Conservation (phyloP, 495 filamentous ascomycete genomes). For the Apodospora peruviana region DNA sequence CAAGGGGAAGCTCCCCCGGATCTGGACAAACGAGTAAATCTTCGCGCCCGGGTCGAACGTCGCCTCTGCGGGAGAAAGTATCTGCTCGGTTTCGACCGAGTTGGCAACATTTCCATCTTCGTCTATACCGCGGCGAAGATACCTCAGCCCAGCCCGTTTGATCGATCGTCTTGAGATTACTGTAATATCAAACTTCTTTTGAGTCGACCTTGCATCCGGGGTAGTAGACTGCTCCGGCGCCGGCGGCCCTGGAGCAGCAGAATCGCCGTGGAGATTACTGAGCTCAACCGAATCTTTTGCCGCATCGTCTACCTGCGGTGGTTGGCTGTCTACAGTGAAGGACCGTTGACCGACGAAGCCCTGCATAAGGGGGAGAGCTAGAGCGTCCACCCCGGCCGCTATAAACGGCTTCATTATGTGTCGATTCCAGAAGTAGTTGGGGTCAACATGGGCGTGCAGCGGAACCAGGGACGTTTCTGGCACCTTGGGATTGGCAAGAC, state of each 20-base stretch:
- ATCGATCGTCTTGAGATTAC: constrained; percentile 80
- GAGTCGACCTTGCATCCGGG: constrained; percentile 26
- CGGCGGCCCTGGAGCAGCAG: constrained; percentile 12
- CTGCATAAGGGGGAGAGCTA: constrained; percentile 82
- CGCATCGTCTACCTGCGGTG: constrained; percentile 37
- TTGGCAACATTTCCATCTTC: constrained; percentile 87
- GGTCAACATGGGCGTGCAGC: constrained; percentile 68
- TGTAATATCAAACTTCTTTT: constrained; percentile 66
- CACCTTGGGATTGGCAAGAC: constrained; percentile 39
- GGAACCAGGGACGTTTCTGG: constrained; percentile 43
- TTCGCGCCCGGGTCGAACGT: constrained; percentile 55
- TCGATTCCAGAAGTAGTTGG: constrained; percentile 85
- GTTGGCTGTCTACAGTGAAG: constrained; percentile 58
- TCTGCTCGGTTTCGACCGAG: constrained; percentile 87
- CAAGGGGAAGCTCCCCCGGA: constrained; percentile 81
- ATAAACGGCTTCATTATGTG: constrained; percentile 71
- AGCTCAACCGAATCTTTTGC: constrained; percentile 38
- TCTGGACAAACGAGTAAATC: constrained; percentile 77
- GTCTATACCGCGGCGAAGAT: constrained; percentile 86
- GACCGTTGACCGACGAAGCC: constrained; percentile 87
- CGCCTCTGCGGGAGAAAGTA: constrained; percentile 58
- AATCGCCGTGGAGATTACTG: constrained; percentile 21
- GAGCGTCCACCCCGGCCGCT: constrained; percentile 54
- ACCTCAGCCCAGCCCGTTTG: constrained; percentile 79
- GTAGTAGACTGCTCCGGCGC: constrained; percentile 14